Conservation (phyloP, 495 filamentous ascomycete genomes). For the Friedmanniomyces simplex region DNA sequence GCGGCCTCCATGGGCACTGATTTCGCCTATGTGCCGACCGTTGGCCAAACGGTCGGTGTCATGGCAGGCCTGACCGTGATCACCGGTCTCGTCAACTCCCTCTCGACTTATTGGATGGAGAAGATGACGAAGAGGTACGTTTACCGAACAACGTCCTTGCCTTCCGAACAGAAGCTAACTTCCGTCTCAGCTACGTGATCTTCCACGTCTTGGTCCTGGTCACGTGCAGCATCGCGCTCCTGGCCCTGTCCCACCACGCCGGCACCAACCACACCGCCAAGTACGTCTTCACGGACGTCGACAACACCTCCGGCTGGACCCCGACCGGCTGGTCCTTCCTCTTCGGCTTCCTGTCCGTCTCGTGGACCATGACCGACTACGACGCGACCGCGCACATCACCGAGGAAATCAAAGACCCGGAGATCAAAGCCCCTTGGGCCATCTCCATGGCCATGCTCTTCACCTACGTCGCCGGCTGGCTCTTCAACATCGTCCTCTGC, state of each 20-base stretch:
- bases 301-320: constrained; percentile 45
- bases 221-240: constrained; percentile 44
- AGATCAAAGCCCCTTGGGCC: constrained; percentile 49
- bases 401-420: constrained; percentile 51
- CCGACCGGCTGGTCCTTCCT: constrained; percentile 50
- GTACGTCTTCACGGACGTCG: constrained; percentile 51
- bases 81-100: constrained; percentile 47
- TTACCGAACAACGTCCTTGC: too few relatives aligned
- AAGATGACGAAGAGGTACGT: constrained; percentile 51
- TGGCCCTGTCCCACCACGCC: constrained; percentile 34
- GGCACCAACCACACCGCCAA: constrained; percentile 15
- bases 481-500: constrained; percentile 55
- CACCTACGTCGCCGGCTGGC: constrained; percentile 49
- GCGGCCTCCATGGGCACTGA: constrained; percentile 50
- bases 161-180: too few relatives aligned
- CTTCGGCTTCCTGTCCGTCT: constrained; percentile 53
- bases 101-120: constrained; percentile 54
- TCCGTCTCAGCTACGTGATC: constrained; percentile 32
- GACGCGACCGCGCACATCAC: constrained; percentile 51
- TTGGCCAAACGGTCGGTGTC: constrained; percentile 44
- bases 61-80: constrained; percentile 50
- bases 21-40: constrained; percentile 46
- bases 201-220: constrained; percentile 51
- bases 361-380: constrained; percentile 54
- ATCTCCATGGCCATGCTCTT: constrained; percentile 50